Evolutionary conservation across 805 yeast species (phyloP), one percentile per base, ranked within the genome.

Genomic region (Debaryomyces prosopidis): DNA sequence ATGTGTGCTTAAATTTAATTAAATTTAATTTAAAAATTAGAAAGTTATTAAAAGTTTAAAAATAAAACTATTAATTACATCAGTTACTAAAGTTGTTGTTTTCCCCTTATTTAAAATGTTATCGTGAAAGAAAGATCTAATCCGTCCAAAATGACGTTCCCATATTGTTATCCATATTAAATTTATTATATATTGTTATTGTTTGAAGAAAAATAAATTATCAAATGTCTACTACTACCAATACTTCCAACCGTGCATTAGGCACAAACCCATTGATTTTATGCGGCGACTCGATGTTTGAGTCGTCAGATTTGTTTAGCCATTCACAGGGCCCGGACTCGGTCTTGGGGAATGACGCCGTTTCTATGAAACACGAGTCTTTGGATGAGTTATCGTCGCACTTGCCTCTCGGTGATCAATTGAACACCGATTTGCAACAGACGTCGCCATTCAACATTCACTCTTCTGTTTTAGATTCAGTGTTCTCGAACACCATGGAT

Each of bases 381-480:
- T 44, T 55, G 15, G 60, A 56, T 41, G 62, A 60, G 49, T 55
- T 62, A 47, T 55, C 60, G 20, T 55, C 62, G 30, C 63, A 58
- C 43, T 54, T 62, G 44, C 66, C 66, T n/a, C 40, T 52, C n/a
- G 42, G 44, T 10, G 47, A 44, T 20, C 37, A 31, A 23, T 39
- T 23, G 27, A 35, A 16, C 16, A 17, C 19, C 8, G 39, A 37
- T 16, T 36, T 20, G 14, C 39, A 30, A 17, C 27, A 37, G 14
- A 38, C 59, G 20, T 69, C 84, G 42, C 83, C 85, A 9, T 62
- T 79, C 48, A 75, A 77, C 51, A 69, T 84, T 55, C 81, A 79
- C 56, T 65, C 79, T 11, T 70, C 76, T 40, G 75, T 79, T 26
- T 59, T 80, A 53, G 79, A 78, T 42, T 76, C 82, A 11, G 79